These are phyloP conservation scores for Rhodamnia rubescens DNA, from an alignment of 345 rosid genomes.

Conservation along the genomic window DNA sequence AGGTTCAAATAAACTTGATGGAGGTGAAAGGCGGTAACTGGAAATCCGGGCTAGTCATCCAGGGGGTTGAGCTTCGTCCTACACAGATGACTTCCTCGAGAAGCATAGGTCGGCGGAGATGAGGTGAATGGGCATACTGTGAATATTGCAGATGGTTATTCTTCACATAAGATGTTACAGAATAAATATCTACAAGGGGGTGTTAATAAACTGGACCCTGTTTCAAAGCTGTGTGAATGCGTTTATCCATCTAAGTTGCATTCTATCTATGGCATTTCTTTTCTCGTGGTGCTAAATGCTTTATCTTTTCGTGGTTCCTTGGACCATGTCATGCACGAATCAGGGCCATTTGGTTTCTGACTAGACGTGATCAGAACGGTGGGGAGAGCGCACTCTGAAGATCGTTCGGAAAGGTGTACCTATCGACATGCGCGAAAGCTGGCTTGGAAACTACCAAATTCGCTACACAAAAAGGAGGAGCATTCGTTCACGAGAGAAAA, in stretches of 20 bases:
- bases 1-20: constrained; percentile 30
- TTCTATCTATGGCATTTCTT: background rate
- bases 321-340: no score
- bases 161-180: background rate
- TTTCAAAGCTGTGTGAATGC: background rate
- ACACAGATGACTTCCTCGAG: background rate
- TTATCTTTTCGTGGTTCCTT: no score
- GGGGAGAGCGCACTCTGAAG: background rate
- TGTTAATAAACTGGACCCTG: background rate
- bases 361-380: no score
- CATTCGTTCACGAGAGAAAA: background rate
- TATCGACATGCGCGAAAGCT: background rate
- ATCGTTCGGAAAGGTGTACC: background rate
- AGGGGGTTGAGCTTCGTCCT: constrained; percentile 61
- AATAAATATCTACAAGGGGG: background rate
- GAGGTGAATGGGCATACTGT: background rate
- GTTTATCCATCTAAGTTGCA: background rate
- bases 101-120: background rate
- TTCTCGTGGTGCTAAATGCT: background rate
- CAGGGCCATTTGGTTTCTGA: no score
- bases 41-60: constrained; percentile 49
- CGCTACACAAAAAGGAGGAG: background rate
- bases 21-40: constrained; percentile 29
- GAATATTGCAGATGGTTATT: background rate
- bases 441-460: background rate